Base-by-base conservation (phyloP, 106 monocot genomes). In the Platanthera zijinensis region DNA sequence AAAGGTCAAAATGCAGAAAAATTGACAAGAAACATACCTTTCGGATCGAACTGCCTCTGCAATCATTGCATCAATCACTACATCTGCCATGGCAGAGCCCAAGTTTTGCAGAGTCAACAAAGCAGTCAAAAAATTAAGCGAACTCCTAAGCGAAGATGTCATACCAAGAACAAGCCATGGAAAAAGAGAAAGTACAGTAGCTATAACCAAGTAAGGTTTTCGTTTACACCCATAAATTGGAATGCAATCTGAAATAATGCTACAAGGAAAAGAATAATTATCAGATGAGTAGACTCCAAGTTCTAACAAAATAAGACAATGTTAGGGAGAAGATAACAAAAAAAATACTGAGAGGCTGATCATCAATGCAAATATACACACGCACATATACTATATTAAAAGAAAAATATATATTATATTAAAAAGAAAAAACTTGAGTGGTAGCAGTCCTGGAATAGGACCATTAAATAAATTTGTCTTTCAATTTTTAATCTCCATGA, bases 41-140 rank as follows among this genome's bases (percentile, higher is more conserved):
- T 88, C 84, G 52, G 80, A 78, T 8, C 88, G 83, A 85, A 90
- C 81, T 50, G 93, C 90, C 77, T 93, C 93, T 82, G 93, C 93
- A 81, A 93, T 86, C 93, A 93, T 93, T 75, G 93, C 93, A 82
- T 93, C 93, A 80, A 88, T 83, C 80, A 93, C 90, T 61, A 93
- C 93, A 88, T 93, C 93, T 64, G 93, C 93, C 90, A 93, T 90
- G 39, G 93, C 93, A 84, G 88, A 80, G 52, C 93, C 93, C 64
- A 90, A 51, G 73, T 88, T 93, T 82, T 93, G 93, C 73, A 90
- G 6, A 51, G 79, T 83, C 67, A 93, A 74, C 39, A 87, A 73
- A 80, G 81, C 74, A 63, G 83, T 86, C 15, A 93, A 77, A 7
- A 51, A 79, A 76, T 79, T 84, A 50, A 72, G 73, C 78, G 93